Base-by-base conservation (phyloP, 2,329 filamentous ascomycete species). In the Colletotrichum sp. region DNA sequence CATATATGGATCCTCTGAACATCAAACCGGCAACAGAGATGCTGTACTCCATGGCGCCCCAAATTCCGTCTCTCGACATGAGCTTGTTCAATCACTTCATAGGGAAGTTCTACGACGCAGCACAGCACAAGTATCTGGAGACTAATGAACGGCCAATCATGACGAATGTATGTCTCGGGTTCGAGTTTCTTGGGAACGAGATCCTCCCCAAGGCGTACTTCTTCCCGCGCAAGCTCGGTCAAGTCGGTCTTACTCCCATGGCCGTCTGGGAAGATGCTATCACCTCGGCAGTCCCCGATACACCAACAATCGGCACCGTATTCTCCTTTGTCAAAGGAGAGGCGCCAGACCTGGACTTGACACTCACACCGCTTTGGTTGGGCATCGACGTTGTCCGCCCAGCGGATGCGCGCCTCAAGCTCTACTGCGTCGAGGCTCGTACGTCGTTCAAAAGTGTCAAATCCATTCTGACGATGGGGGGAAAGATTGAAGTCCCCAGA, bases 31-130 rank as follows among this genome's bases (percentile, higher is more conserved):
- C 71, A 1, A 69, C 57, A 1, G 71, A 73, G 4, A 61, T 34
- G 36, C 65, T 73, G 6, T 69, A 69, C 16, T 52, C 64, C 9
- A 73, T 73, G 64, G 55, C 8, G 1, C 27, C 71, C 12, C 71
- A 63, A 25, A 28, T 68, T 6, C 39, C 52, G 4, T 68, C 71
- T 9, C 71, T 73, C 25, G 64, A 73, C 65, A 69, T 73, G 71
- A 39, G 34, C 30, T 25, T 69, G 5, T 73, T 73, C 22, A 63
- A 73, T n/a, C 71, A 73, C 9, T 73, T 73, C 25, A n/a, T 73
- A 3, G 55, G 27, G 22, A 73, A 69, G 13, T 57, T 73, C 2
- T 73, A 73, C 22, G 71, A 73, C 16, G 28, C 55, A 2, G 55
- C 57, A 9, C 57, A 55, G 0, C 71, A 73, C 57, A 73, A 28